Percentiles rank a stretch among this genome's conserved stretches.
phyloP scores from a whole-genome alignment of 306 rosid genomes.

The Sicyos baderoa region DNA sequence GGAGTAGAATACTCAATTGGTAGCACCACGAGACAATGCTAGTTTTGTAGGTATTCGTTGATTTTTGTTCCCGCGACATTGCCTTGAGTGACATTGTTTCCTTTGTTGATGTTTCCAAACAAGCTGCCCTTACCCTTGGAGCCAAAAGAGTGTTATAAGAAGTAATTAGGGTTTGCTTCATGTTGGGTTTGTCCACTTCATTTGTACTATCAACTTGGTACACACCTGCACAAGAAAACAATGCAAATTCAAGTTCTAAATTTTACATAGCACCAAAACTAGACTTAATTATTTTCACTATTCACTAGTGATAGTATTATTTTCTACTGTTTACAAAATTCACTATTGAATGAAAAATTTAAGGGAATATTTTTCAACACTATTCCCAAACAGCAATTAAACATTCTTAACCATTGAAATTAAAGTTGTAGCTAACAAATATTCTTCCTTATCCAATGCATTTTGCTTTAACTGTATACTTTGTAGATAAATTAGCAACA shows the following conservation, averaged over 20 bases:
- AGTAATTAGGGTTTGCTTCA: conserved; percentile 57
- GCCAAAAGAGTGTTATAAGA: conserved; percentile 64
- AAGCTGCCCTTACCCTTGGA: conserved; percentile 54
- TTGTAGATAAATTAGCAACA: not conserved
- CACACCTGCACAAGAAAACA: conserved; percentile 43
- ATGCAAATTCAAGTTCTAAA: not conserved
- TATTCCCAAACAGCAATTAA: not conserved
- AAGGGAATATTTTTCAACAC: not conserved
- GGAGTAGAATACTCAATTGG: conserved; percentile 58
- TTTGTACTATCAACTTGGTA: conserved; percentile 42
- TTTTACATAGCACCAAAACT: not conserved
- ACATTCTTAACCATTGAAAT: conserved; percentile 4
- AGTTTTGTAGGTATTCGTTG: conserved; percentile 12
- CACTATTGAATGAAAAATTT: too few species aligned
- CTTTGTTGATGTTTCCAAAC: conserved; percentile 38
- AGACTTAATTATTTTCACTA: not conserved
- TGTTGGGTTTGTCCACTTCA: conserved; percentile 52
- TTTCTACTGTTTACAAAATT: not conserved
- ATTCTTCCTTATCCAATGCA: conserved; percentile 5
- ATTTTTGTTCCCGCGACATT: conserved; percentile 20
- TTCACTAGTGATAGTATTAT: not conserved
- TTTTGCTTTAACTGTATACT: not conserved
- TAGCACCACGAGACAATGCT: conserved; percentile 50
- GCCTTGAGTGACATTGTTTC: conserved; percentile 17
- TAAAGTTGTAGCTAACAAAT: not conserved